Base-by-base conservation (phyloP, 2,329 filamentous ascomycete species). In the Chrysoporthe austroafricana region DNA sequence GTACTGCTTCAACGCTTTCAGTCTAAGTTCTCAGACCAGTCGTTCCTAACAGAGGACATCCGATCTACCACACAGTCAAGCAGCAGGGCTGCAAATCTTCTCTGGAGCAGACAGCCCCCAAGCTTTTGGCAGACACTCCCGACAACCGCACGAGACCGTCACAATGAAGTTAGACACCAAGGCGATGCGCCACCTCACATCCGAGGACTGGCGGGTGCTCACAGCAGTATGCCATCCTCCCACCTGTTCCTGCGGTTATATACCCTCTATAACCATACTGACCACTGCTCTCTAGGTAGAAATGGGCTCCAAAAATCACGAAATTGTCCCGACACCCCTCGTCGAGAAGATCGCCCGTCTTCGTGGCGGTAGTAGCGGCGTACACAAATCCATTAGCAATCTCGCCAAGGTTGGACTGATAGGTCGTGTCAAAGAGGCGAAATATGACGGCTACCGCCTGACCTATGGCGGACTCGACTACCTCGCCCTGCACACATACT, bases 391-490 rank as follows among this genome's bases (percentile, higher is more conserved):
- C 76, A 98, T 99, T 73, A 97, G 94, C 34, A 90, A 89, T 64
- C 89, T 99, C 63, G 96, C 96, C 71, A 99, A 99, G 80, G 90
- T 91, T 61, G 93, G 93, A 69, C 86, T 99, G 74, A 97, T 99
- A 74, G 94, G 92, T 57, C 92, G 92, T 73, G 89, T 97, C 73
- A 97, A 97, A 80, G 97, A 98, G 79, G 93, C 95, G 71, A 95
- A 93, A 79, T 99, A 99, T 81, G 96, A 99, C 76, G 96, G 96
- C 70, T 99, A 99, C 81, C 90, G 96, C 64, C 86, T 99, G 65
- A 97, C 95, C 7, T 99, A 99, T 77, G 96, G 96, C 74, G 96
- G 96, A 2, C 89, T 98, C 60, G 96, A 99, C 82, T 99, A 99
- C 79, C 89, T 99, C n/a, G 93, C 96, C 18, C 86, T 99, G 64